Conservation (phyloP, 257 asterid species). For the Ajuga chamaepitys region DNA sequence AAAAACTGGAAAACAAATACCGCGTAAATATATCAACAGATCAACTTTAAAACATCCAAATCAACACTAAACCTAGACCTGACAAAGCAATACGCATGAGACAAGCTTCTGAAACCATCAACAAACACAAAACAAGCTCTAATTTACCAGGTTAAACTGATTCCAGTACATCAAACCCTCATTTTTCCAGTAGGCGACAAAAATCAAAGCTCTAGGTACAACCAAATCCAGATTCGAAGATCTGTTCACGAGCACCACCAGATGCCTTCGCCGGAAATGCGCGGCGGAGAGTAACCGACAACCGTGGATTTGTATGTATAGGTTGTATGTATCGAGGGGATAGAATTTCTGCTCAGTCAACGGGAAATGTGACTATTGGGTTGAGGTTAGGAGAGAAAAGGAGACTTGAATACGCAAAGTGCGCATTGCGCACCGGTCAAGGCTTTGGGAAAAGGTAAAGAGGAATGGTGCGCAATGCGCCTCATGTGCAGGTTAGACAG, state of each 20-base stretch:
- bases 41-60: slow-evolving; percentile 23
- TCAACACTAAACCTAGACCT: slow-evolving; percentile 15
- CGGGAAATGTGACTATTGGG: slow-evolving; percentile 34
- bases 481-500: slow-evolving; percentile 21
- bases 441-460: slow-evolving; percentile 20
- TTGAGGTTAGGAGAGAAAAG: slow-evolving; percentile 18
- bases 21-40: slow-evolving; percentile 11
- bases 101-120: slow-evolving; percentile 10
- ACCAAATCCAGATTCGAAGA: slow-evolving; percentile 18
- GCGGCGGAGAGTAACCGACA: slow-evolving; percentile 25
- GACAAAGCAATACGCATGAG: slow-evolving; percentile 10
- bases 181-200: not conserved
- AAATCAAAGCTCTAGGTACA: slow-evolving; percentile 13
- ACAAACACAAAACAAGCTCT: slow-evolving; percentile 9
- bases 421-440: slow-evolving; percentile 46
- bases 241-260: slow-evolving; percentile 14
- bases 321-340: slow-evolving; percentile 5
- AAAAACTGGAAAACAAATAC: not conserved
- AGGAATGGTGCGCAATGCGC: slow-evolving; percentile 30
- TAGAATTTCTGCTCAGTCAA: slow-evolving; percentile 32
- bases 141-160: slow-evolving; percentile 14
- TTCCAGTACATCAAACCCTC: slow-evolving; percentile 14
- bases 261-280: slow-evolving; percentile 13
- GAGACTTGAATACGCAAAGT: slow-evolving; percentile 56
- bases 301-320: not conserved